Conservation (phyloP, 2,329 filamentous ascomycete genomes). For the Verticillium alfalfae region DNA sequence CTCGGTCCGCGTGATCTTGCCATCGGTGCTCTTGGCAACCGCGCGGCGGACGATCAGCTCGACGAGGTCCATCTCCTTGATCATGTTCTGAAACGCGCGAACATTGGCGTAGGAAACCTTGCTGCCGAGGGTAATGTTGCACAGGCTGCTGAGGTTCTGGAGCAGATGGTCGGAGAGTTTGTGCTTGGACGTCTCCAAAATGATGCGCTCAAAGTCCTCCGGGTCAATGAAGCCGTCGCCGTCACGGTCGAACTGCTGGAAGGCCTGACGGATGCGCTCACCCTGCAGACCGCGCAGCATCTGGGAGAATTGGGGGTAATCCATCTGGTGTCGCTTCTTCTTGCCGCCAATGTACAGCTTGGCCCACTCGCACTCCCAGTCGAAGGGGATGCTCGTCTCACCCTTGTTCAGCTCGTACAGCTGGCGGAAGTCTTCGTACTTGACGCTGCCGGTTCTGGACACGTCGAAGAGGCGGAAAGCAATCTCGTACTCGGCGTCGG, state of each 20-base stretch:
- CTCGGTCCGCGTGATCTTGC: conserved; percentile 88
- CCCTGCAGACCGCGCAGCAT: conserved; percentile 96
- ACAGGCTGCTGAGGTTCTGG: conserved; percentile 83
- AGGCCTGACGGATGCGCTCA: conserved; percentile 92
- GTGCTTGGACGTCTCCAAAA: conserved; percentile 84
- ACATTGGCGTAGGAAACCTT: conserved; percentile 98
- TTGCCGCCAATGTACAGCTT: conserved; percentile 87
- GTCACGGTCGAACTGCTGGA: conserved; percentile 85
- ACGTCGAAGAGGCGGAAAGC: conserved; percentile 95
- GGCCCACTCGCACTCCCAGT: conserved; percentile 97
- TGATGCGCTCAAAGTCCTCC: conserved; percentile 94
- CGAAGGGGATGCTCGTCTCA: conserved; percentile 80
- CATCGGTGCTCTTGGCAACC: conserved; percentile 74
- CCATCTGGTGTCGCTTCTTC: conserved; percentile 83
- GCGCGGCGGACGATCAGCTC: conserved; percentile 90
- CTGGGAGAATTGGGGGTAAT: conserved; percentile 95
- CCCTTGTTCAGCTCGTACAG: conserved; percentile 87
- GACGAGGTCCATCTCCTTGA: conserved; percentile 95
- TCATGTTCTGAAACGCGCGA: conserved; percentile 95
- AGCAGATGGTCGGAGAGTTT: conserved; percentile 97
- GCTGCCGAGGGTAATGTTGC: conserved; percentile 86
- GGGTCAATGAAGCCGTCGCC: conserved; percentile 93
- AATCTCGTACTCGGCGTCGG: conserved; percentile 98
- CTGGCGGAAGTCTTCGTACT: conserved; percentile 81
- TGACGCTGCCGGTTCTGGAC: conserved; percentile 76